Base-by-base conservation (phyloP, 2,329 filamentous ascomycete species). In the Xylaria sp. region DNA sequence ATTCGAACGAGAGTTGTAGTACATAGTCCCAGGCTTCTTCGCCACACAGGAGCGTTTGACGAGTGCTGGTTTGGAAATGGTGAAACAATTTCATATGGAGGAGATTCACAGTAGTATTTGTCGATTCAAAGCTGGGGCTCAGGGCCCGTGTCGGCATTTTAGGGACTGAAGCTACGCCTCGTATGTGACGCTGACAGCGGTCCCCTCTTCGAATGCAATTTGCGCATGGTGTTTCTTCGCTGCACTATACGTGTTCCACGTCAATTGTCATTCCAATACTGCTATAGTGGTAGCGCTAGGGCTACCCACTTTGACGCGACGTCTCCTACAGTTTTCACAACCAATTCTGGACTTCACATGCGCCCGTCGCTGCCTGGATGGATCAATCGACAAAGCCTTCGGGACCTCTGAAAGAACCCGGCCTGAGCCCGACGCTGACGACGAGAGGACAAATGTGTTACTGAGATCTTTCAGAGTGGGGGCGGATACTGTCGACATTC, bases 291-390 rank as follows among this genome's bases (percentile, higher is more conserved):
- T 28, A n/a, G 15, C 23, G 15, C 51, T 42, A 38, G 23, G 23
- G 23, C 20, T 48, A 67, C 53, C 17, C 40, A 75, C 74, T 62
- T 75, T 75, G 7, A 76, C 72, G n/a, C 73, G 67, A 23, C 74
- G 70, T 53, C 65, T 72, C 56, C 66, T 73, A 58, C 74, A 76
- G 23, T 69, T 76, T 17, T 70, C 68, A 38, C 73, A 75, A 1
- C 74, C 74, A 6, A 51, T 46, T 33, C 60, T 65, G 5, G 74
- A 76, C 44, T 76, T 76, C 5, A 49, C 65, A 31, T 75, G 74
- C 17, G 66, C 56, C 6, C 72, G 69, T 23, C 74, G 66, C 51
- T 69, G 69, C 33, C 68, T 64, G 0, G 51, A 53, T 17, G 66
- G 71, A 56, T 73, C 69, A 15, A 31, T 11, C 40, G 20, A 66